Conservation (phyloP, 345 rosid species). For the Syzygium jambos region DNA sequence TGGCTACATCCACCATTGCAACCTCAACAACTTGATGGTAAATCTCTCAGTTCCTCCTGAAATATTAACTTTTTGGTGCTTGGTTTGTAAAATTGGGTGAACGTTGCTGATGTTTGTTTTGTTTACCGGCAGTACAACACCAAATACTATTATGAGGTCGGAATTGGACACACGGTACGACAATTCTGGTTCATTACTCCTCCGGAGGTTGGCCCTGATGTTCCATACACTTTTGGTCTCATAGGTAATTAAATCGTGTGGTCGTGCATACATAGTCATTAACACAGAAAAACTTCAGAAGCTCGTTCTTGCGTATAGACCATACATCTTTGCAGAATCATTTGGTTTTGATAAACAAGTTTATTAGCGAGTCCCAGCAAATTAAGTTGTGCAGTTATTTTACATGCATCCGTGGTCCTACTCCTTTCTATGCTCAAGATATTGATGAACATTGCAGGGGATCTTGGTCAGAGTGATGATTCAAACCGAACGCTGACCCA, state of each 20-base stretch:
- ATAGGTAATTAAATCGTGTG: neutral
- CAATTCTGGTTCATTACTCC: neutral
- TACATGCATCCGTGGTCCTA: neutral
- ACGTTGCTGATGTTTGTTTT: neutral
- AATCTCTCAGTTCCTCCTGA: neutral
- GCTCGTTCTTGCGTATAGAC: neutral
- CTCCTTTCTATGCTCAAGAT: neutral
- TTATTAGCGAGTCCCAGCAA: neutral
- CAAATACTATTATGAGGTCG: neutral
- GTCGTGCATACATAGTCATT: neutral
- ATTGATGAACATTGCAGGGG: neutral
- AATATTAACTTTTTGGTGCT: neutral
- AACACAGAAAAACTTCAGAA: neutral
- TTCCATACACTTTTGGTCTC: neutral
- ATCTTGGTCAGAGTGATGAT: neutral
- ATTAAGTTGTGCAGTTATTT: neutral
- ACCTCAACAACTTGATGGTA: neutral
- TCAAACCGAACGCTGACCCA: neutral
- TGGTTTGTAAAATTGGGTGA: neutral
- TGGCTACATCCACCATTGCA: conserved; percentile 1
- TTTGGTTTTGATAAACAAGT: neutral
- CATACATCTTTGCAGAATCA: neutral
- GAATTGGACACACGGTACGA: neutral
- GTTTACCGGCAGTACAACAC: neutral
- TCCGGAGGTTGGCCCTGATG: neutral